phyloP scores from a whole-genome alignment of 129 eudicot species.

The Calendula officinalis region DNA sequence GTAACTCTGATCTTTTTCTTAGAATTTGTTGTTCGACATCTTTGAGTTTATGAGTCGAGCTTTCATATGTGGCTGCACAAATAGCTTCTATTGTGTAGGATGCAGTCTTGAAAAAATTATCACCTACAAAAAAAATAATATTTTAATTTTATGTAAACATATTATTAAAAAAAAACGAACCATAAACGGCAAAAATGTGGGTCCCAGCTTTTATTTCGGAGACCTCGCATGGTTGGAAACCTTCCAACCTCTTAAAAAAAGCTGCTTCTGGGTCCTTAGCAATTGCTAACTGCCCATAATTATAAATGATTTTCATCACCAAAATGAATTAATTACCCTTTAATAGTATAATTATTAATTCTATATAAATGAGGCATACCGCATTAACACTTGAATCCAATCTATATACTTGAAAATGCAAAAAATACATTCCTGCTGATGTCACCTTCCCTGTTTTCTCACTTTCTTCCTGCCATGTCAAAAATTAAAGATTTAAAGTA shows the following conservation, averaged over 20 bases:
- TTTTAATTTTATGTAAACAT: neutral
- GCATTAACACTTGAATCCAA: conserved; percentile 94
- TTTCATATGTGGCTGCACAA: conserved; percentile 77
- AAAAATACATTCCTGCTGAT: conserved; percentile 96
- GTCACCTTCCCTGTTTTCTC: conserved; percentile 96
- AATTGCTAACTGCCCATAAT: conserved; percentile 70
- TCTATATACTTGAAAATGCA: conserved; percentile 97
- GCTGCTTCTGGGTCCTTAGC: conserved; percentile 99
- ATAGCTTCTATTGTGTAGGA: conserved; percentile 85
- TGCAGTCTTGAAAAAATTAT: conserved; percentile 95
- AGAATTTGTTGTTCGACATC: conserved; percentile 84
- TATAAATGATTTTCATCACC: conserved; percentile 6
- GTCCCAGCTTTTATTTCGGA: conserved; percentile 86
- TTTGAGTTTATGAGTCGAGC: conserved; percentile 71
- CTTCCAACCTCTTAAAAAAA: conserved; percentile 90
- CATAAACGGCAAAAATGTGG: conserved; percentile 94
- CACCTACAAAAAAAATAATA: conserved; percentile 51
- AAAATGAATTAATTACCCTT: conserved; percentile 2
- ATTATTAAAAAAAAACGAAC: conserved; percentile 30
- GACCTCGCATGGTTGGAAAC: conserved; percentile 96
- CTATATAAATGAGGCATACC: conserved; percentile 38
- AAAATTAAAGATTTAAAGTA: too few species aligned
- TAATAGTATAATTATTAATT: neutral
- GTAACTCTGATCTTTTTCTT: conserved; percentile 86
- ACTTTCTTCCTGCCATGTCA: conserved; percentile 81